Evolutionary conservation across 768 basidiomycete genomes (phyloP).

Genomic region (Mycena maculata): DNA sequence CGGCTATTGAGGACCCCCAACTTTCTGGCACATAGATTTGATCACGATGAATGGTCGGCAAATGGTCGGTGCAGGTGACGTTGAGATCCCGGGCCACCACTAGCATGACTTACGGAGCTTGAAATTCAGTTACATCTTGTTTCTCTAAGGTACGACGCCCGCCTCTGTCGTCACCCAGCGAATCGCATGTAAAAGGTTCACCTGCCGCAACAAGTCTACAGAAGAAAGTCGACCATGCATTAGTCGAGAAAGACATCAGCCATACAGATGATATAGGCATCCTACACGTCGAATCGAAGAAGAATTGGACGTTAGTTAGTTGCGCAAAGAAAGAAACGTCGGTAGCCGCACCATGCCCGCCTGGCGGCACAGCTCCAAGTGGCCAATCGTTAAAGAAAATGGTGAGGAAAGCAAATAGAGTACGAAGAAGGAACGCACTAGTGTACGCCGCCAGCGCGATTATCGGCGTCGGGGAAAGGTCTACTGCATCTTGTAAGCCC

Average conservation of each 20-base stretch:
- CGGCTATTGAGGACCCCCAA: too few species aligned
- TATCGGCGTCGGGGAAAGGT: slow-evolving; percentile 75
- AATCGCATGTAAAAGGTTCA: slow-evolving; percentile 84
- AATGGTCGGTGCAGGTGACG: too few species aligned
- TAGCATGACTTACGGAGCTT: too few species aligned
- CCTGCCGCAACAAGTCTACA: slow-evolving; percentile 83
- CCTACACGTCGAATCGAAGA: slow-evolving; percentile 27
- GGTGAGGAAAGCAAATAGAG: not conserved
- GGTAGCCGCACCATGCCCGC: slow-evolving; percentile 76
- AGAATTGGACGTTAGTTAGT: slow-evolving; percentile 17
- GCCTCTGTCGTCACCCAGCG: slow-evolving; percentile 82
- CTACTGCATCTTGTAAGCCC: slow-evolving; percentile 83
- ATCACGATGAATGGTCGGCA: too few species aligned
- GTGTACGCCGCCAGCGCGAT: slow-evolving; percentile 97
- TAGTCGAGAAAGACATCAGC: slow-evolving; percentile 17
- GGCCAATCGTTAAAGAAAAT: slow-evolving; percentile 81
- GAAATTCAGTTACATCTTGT: too few species aligned
- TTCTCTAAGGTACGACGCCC: too few species aligned
- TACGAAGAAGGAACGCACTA: slow-evolving; percentile 71
- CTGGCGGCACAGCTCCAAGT: slow-evolving; percentile 78
- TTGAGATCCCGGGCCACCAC: too few species aligned
- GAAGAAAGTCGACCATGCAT: slow-evolving; percentile 15
- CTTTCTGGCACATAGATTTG: too few species aligned
- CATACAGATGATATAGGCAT: slow-evolving; percentile 65
- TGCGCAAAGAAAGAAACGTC: not conserved